A percentile compares a stretch with the other conserved stretches of the same genome.
These are phyloP conservation scores for Conidiobolus incongruus DNA, from an alignment of 371 early-diverging fungal species.

Conservation along the genomic window DNA sequence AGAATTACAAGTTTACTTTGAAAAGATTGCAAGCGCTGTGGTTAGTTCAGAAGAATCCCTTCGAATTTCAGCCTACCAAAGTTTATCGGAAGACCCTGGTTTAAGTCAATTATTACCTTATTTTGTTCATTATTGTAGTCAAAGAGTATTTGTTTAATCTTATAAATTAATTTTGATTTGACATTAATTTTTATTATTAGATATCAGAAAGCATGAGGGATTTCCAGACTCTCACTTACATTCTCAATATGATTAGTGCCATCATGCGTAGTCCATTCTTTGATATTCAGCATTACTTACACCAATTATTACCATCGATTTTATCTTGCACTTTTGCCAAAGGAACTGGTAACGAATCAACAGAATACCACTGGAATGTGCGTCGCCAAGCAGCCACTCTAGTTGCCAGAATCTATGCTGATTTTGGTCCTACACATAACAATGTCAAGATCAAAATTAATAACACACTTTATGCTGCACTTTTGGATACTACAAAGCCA, in stretches of 20 bases:
- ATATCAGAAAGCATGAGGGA: conserved; percentile 57
- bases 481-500: conserved; percentile 65
- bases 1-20: conserved; percentile 93
- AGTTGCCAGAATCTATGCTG: conserved; percentile 37
- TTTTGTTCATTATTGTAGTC: conserved; percentile 86
- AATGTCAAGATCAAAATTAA: conserved; percentile 71
- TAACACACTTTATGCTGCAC: conserved; percentile 66
- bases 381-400: conserved; percentile 56
- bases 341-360: conserved; percentile 33
- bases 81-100: conserved; percentile 79
- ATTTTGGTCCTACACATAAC: conserved; percentile 57
- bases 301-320: conserved; percentile 92
- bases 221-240: conserved; percentile 35
- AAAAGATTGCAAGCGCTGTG: conserved; percentile 79
- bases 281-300: conserved; percentile 96
- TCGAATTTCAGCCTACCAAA: conserved; percentile 61
- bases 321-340: conserved; percentile 89
- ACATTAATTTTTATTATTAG: conserved; percentile 10
- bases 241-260: conserved; percentile 65
- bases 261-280: conserved; percentile 78
- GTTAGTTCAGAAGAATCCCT: conserved; percentile 43
- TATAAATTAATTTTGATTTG: conserved; percentile 28
- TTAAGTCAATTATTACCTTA: conserved; percentile 96
- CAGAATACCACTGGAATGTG: conserved; percentile 61
- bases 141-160: too few species aligned